Evolutionary conservation across 129 eudicot species (phyloP), one percentile per base, ranked within the genome.

Genomic region (Flaveria bidentis): DNA sequence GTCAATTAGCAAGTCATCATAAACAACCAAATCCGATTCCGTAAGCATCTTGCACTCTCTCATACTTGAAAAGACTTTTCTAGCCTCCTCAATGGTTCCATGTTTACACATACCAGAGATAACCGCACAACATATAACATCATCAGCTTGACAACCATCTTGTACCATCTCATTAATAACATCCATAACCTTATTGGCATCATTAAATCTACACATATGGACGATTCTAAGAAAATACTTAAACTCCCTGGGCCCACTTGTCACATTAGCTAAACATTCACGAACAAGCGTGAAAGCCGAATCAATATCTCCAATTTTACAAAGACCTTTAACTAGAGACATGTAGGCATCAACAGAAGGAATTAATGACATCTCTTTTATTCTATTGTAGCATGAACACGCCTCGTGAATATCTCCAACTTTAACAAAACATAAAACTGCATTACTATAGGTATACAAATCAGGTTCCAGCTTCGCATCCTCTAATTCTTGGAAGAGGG

Each of bases 81-180:
- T 87, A 22, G 85, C 98, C 86, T 93, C 91, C 80, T 91, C 98
- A 51, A 93, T 66, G 3, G 98, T 88, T 64, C 98, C 98, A 79
- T 90, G 83, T 78, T 80, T 81, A 83, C 96, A 90, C 89, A 90
- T 90, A 42, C 98, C 98, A 18, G 79, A 89, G 15, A 93, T 86
- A 60, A 93, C 76, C 78, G 93, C 92, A 58, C 84, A 84, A 56
- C 36, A 88, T 64, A 85, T 82, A 67, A 87, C 71, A 68, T 80
- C 87, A 77, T 85, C 87, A 53, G 82, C 78, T 62, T 46, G 30
- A 80, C 86, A 84, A 67, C 91, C 92, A 79, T 87, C 88, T 61
- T 88, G 85, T 69, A 84, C 80, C 93, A 93, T 88, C 74, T 93
- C 98, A 57, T 78, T 65, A 14, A 93, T 50, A 74, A 90, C 90